phyloP scores from a whole-genome alignment of 140 eudicot genomes.

The Ambrosia hybrid region DNA sequence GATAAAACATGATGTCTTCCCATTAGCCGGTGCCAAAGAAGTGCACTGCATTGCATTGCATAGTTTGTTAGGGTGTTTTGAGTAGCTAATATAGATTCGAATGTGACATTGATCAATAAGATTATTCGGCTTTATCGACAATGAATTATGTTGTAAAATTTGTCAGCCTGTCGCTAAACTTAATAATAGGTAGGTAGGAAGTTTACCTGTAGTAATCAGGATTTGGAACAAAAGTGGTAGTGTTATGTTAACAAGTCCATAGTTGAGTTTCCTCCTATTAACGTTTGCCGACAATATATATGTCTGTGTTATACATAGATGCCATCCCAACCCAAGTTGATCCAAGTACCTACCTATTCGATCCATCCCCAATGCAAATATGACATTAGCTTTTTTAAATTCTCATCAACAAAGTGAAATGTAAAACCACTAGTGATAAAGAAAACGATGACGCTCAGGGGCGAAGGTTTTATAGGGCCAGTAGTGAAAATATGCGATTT shows the following conservation, averaged over 20 bases:
- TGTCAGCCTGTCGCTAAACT: background rate
- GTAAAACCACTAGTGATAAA: background rate
- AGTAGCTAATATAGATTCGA: background rate
- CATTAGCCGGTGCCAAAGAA: conserved; percentile 79
- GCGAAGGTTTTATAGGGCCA: too few species aligned
- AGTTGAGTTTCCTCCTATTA: conserved; percentile 84
- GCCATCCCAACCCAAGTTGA: conserved; percentile 78
- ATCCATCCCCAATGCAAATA: background rate
- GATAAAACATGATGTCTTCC: conserved; percentile 58
- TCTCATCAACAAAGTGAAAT: background rate
- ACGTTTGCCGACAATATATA: conserved; percentile 67
- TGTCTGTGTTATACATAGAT: conserved; percentile 52
- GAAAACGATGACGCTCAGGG: background rate
- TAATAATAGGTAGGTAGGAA: background rate
- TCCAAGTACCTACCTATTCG: conserved; percentile 70
- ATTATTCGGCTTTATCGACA: background rate
- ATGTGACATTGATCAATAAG: background rate
- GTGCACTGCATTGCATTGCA: conserved; percentile 49
- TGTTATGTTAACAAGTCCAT: conserved; percentile 67
- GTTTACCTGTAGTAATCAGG: conserved; percentile 69
- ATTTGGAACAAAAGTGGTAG: conserved; percentile 61
- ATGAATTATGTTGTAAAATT: background rate
- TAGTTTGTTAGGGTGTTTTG: background rate
- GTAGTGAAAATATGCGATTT: too few species aligned
- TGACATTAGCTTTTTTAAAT: background rate